Base-by-base conservation (phyloP, 2,329 filamentous ascomycete species). In the Claviceps capensis region DNA sequence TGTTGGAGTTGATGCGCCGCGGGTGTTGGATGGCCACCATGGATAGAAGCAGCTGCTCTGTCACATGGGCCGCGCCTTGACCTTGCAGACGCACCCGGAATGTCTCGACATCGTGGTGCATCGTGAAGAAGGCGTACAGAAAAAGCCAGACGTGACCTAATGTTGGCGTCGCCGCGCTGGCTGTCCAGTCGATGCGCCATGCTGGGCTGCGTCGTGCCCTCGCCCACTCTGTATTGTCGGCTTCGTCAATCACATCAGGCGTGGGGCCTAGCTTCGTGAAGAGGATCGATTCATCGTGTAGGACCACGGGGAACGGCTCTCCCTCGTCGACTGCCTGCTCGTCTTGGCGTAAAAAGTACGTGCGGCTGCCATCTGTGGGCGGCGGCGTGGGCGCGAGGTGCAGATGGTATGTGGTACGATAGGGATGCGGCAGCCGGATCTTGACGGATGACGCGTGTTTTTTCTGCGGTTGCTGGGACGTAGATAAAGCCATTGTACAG, bases 11-110 rank as follows among this genome's bases (percentile, higher is more conserved):
- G 47, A 49, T 68, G 54, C 60, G 55, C 55, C 58, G 54, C 1
- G 72, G 73, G 62, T 76, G 72, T 53, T 67, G 62, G 47, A 72
- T 65, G 45, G 72, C 73, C 3, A 59, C 56, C 56, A 58, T 59
- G 40, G 56, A 60, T 2, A 74, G 51, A 38, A 61, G 57, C 40
- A 63, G 46, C 47, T 52, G 37, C 51, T 13, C 5, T 6, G 49
- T 26, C 49, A 50, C 13, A 8, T 16, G 42, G n/a, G 5, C 42
- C 9, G 17, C 17, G 8, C 19, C 49, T 8, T 5, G 9, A 13
- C 49, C 49, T 5, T n/a, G 26, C 40, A 50, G 41, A 16, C 19
- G 42, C 11, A 50, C 34, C 0, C 49, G 49, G 22, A 40, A 46
- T 13, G 49, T 13, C 30, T 50, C 49, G 30, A 50, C 49, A 1